Evolutionary conservation across 768 basidiomycete species (phyloP), one percentile per base, ranked within the genome.

Genomic region (Boletus edulis): DNA sequence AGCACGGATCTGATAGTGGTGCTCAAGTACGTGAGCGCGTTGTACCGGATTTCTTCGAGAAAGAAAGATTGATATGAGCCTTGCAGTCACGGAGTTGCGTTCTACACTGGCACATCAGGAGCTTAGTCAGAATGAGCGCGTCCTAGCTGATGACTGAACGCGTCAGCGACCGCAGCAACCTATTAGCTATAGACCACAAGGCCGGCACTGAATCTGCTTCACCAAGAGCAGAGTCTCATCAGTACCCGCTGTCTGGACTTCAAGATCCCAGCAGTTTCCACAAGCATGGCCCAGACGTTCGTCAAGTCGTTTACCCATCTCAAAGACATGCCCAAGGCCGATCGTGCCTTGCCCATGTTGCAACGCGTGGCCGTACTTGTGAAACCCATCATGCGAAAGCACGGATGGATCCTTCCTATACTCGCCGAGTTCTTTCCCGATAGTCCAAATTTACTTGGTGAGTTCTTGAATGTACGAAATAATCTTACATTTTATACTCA

Each of bases 381-480:
- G 47, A 95, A 94, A 69, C 95, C 95, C 8, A 93, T 98, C 60
- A 97, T 97, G 94, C 77, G 85, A 54, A 91, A 86, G 60, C 87
- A 87, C 61, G 73, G 73, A 5, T 98, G 94, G 94, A 77, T 80
- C 27, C 75, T 93, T 27, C 87, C 89, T 27, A 78, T 83, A 1
- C 81, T 92, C n/a, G 75, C 84, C n/a, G 91, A 96, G 70, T 94
- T 95, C 78, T 92, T 89, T 62, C 93, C 93, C 5, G 81, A 84
- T 11, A 81, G 81, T 49, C 79, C 84, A 0, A 83, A 78, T 65
- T 74, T 96, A 18, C 73, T 93, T 31, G 92, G 93, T 89, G 59
- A 59, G 86, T 65, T 6, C 35, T 46, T 20, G 7, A 9, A 37
- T 45, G 45, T 29, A 14, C 29, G 22, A 35, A 22, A 34, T 20